These are phyloP conservation scores for Plantago coronopus DNA, from an alignment of 305 asterid species.

Conservation along the genomic window DNA sequence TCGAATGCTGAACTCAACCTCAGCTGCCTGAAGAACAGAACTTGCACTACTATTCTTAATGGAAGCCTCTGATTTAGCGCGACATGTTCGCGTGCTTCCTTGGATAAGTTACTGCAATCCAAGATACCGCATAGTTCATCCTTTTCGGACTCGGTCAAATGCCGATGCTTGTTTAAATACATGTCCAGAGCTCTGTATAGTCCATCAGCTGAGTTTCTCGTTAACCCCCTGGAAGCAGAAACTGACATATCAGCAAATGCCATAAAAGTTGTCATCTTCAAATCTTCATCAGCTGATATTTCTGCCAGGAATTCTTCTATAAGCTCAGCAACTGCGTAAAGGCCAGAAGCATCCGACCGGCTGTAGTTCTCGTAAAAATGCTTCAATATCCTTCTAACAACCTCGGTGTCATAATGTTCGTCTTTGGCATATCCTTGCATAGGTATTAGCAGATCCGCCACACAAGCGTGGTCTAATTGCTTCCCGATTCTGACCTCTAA, in stretches of 20 bases:
- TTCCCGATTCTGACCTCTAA: conserved; percentile 67
- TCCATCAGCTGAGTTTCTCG: conserved; percentile 42
- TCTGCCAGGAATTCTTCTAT: conserved; percentile 59
- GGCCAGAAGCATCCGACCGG: conserved; percentile 25
- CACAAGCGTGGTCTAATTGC: conserved; percentile 56
- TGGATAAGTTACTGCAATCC: conserved; percentile 58
- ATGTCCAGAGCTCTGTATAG: conserved; percentile 64
- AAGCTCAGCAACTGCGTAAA: conserved; percentile 47
- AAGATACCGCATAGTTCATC: conserved; percentile 53
- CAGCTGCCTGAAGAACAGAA: conserved; percentile 51
- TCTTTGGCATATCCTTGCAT: conserved; percentile 50
- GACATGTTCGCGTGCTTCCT: conserved; percentile 62
- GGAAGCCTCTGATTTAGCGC: conserved; percentile 64
- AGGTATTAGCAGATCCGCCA: conserved; percentile 54
- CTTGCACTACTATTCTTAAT: conserved; percentile 60
- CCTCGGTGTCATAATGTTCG: conserved; percentile 54
- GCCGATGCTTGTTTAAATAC: conserved; percentile 61
- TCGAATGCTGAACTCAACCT: conserved; percentile 31
- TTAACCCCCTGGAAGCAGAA: conserved; percentile 40
- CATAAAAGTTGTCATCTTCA: conserved; percentile 44
- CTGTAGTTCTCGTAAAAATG: conserved; percentile 47
- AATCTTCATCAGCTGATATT: conserved; percentile 54
- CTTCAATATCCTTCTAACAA: conserved; percentile 62
- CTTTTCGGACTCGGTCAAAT: conserved; percentile 57
- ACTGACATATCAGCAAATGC: conserved; percentile 47